These are phyloP conservation scores for Dianthus caryophyllus DNA, from an alignment of 148 eudicot species.

Conservation along the genomic window DNA sequence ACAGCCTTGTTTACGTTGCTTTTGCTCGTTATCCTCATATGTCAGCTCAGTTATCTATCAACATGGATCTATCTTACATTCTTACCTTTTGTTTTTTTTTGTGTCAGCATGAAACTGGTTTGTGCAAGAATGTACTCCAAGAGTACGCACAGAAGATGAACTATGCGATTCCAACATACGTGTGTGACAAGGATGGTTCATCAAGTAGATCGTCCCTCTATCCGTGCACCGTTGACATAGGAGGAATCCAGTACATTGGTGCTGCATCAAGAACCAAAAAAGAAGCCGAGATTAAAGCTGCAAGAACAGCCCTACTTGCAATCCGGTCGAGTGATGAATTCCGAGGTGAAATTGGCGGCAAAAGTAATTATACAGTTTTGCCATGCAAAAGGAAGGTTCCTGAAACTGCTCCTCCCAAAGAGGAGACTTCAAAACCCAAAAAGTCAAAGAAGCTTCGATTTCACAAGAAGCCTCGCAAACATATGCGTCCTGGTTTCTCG, in stretches of 20 bases:
- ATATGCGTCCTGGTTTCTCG: slow-evolving; percentile 14
- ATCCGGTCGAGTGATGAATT: slow-evolving; percentile 40
- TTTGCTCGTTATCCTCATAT: background rate
- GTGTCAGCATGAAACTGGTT: slow-evolving; percentile 89
- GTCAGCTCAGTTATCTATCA: background rate
- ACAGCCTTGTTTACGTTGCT: background rate
- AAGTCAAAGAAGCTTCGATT: slow-evolving; percentile 48
- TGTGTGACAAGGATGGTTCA: slow-evolving; percentile 38
- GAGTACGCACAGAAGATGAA: slow-evolving; percentile 98
- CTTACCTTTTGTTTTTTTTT: background rate
- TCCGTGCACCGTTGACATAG: slow-evolving; percentile 71
- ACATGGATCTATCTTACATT: background rate
- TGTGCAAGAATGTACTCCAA: slow-evolving; percentile 87
- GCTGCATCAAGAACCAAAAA: slow-evolving; percentile 68
- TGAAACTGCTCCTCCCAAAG: slow-evolving; percentile 25
- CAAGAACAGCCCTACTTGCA: slow-evolving; percentile 82
- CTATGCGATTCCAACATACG: slow-evolving; percentile 70
- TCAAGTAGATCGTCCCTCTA: slow-evolving; percentile 27
- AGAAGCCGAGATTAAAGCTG: slow-evolving; percentile 96
- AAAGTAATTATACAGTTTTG: slow-evolving; percentile 50
- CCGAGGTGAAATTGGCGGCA: slow-evolving; percentile 14
- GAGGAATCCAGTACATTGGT: slow-evolving; percentile 77
- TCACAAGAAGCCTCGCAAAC: slow-evolving; percentile 33
- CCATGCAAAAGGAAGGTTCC: slow-evolving; percentile 54
- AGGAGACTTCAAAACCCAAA: slow-evolving; percentile 32